Conservation (phyloP, 2,329 filamentous ascomycete species). For the Colletotrichum filicis region DNA sequence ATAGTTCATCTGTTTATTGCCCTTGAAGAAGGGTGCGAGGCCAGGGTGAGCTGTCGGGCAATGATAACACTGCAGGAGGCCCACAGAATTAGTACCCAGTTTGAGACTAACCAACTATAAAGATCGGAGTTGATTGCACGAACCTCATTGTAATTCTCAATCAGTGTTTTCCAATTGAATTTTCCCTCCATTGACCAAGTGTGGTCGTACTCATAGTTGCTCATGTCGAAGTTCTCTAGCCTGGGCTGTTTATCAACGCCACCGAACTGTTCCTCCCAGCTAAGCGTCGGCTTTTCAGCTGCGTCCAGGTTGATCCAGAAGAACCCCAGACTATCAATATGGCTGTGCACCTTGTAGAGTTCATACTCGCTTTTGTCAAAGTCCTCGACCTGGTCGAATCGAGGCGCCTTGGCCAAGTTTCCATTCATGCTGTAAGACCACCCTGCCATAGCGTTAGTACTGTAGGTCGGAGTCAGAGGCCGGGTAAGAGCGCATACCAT, state of each 20-base stretch:
- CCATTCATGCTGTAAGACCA: not conserved
- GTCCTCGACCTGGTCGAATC: not conserved
- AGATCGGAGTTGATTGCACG: too few relatives aligned
- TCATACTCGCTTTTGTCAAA: not conserved
- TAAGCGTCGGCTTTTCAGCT: not conserved
- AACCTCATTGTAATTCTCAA: too few relatives aligned
- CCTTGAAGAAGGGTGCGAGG: conserved; percentile 33
- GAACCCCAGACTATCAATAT: not conserved
- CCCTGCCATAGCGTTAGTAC: not conserved
- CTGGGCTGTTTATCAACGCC: not conserved
- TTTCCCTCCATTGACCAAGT: too few relatives aligned
- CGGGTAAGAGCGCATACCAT: too few relatives aligned
- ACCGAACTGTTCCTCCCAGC: not conserved
- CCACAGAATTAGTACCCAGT: too few relatives aligned
- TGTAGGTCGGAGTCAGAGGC: too few relatives aligned
- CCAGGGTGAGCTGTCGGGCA: too few relatives aligned
- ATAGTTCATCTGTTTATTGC: conserved; percentile 54
- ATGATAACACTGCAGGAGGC: too few relatives aligned
- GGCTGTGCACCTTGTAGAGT: not conserved
- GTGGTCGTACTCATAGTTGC: not conserved
- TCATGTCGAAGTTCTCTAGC: not conserved
- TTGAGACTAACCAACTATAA: too few relatives aligned
- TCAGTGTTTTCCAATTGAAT: too few relatives aligned
- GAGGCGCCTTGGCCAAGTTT: not conserved
- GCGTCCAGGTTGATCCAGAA: not conserved